phyloP scores from a whole-genome alignment of 768 basidiomycete species.

The Suillus weaverae region DNA sequence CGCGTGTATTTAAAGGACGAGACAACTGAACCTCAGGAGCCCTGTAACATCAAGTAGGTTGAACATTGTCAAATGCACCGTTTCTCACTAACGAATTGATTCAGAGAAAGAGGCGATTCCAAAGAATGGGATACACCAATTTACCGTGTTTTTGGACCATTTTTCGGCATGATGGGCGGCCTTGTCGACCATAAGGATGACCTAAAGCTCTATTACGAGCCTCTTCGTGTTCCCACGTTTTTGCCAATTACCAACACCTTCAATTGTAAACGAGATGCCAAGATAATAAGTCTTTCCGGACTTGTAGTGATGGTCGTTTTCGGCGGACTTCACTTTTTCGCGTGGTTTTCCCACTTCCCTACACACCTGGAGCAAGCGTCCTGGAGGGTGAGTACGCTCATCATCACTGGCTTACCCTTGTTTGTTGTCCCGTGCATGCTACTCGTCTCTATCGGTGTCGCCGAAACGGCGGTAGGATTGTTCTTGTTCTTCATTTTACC shows the following conservation, averaged over 20 bases:
- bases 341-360: conserved; percentile 30
- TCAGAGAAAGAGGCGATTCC: not conserved
- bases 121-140: not conserved
- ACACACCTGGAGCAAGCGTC: conserved; percentile 18
- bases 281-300: not conserved
- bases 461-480: not conserved
- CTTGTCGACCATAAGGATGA: not conserved
- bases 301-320: conserved; percentile 18
- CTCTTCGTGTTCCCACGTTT: not conserved
- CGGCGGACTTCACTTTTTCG: conserved; percentile 27
- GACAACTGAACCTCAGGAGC: not conserved
- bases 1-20: not conserved
- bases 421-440: not conserved
- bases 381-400: conserved; percentile 25
- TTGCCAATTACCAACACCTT: not conserved
- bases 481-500: not conserved
- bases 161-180: not conserved
- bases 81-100: not conserved
- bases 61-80: not conserved
- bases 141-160: not conserved
- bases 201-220: not conserved
- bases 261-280: not conserved
- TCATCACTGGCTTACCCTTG: conserved; percentile 12
- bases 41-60: not conserved
- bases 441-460: not conserved